Conservation (phyloP, 306 rosid genomes). For the Fagus sylvatica region DNA sequence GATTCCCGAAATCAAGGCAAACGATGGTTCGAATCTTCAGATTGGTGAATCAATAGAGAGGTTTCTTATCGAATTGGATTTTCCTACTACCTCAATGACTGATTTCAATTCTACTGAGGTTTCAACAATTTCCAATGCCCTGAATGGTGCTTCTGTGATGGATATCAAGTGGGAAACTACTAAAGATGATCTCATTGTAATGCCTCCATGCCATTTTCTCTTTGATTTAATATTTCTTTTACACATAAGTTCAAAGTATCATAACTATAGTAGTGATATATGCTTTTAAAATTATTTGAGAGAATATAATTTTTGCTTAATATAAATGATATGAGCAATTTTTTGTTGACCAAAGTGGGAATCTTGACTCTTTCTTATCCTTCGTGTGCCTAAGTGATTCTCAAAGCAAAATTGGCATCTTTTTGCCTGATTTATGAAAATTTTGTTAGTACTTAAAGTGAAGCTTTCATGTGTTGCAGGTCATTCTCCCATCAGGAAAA, state of each 20-base stretch:
- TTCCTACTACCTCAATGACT: conserved; percentile 37
- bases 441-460: not conserved
- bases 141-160: conserved; percentile 47
- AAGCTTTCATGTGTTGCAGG: conserved; percentile 40
- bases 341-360: too few species aligned
- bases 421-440: conserved; percentile 10
- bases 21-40: conserved; percentile 21
- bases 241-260: not conserved
- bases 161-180: conserved; percentile 34
- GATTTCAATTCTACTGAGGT: conserved; percentile 39
- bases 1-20: conserved; percentile 18
- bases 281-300: not conserved
- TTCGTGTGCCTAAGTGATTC: too few species aligned
- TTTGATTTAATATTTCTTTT: not conserved
- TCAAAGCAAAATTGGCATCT: not conserved
- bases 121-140: conserved; percentile 42
- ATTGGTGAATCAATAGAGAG: conserved; percentile 25
- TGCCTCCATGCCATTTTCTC: conserved; percentile 15
- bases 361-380: too few species aligned
- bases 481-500: conserved; percentile 48
- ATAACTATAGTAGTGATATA: not conserved
- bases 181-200: conserved; percentile 51
- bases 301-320: not conserved
- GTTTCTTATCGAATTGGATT: conserved; percentile 49
- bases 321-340: too few species aligned